Evolutionary conservation across 495 filamentous ascomycete species (phyloP), one percentile per base, ranked within the genome.

Genomic region (Podospora anserina): DNA sequence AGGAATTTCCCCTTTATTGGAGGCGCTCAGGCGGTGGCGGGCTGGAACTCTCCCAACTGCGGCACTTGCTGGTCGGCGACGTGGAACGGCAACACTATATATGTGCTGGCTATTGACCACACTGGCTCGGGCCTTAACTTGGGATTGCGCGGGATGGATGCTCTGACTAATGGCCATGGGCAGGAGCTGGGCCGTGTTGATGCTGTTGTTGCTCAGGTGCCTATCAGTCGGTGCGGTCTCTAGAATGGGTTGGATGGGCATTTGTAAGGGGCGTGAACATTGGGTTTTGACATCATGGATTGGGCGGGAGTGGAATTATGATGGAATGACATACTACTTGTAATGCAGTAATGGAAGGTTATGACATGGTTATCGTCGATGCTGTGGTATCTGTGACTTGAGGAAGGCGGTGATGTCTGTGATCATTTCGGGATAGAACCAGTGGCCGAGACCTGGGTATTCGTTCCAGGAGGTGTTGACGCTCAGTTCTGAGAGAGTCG

Each of bases 41-140:
- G 84, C 49, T 90, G 86, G 87, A 88, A 84, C 76, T 82, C 80
- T 15, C 64, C 80, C 5, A 75, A 71, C 63, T 94, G 91, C 79
- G 91, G 91, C 65, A 85, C 85, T 11, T 94, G 91, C 83, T 94
- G 88, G 80, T 64, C 78, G 59, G 77, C 92, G 60, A 83, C 80
- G 16, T 94, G 85, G 76, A 76, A 81, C 26, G 83, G 85, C 71
- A 78, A 81, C 65, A 88, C 82, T 20, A 84, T 94, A 79, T 83
- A 88, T 72, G 78, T 94, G 9, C 80, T 87, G 13, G 91, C 86
- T 27, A 82, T 94, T 68, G 91, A 94, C 78, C 80, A 87, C 64
- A 82, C 87, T 11, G 80, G 70, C 0, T 20, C 67, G 23, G 89
- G 88, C 3, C 87, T 90, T 81, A 90, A 91, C 76, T 83, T 94